Conservation (phyloP, 495 filamentous ascomycete species). For the Penicillium salamii region DNA sequence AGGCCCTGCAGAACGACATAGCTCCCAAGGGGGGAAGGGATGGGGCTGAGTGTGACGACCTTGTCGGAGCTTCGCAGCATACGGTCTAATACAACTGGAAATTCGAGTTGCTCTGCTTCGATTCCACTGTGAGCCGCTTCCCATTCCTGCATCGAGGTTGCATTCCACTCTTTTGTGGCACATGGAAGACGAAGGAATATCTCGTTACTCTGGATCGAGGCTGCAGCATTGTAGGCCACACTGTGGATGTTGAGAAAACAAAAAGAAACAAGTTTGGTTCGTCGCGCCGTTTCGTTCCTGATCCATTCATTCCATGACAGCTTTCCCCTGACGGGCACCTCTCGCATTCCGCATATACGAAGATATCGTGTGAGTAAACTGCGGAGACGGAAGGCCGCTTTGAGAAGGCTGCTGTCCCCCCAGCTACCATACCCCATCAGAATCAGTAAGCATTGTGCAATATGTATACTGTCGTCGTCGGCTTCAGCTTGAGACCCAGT, state of each 20-base stretch:
- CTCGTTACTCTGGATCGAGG: slow-evolving; percentile 37
- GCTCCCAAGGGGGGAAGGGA: slow-evolving; percentile 37
- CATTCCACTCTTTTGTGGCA: slow-evolving; percentile 38
- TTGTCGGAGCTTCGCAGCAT: slow-evolving; percentile 33
- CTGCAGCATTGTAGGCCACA: slow-evolving; percentile 39
- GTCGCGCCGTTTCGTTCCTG: slow-evolving; percentile 37
- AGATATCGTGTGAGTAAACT: slow-evolving; percentile 31
- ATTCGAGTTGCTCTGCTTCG: slow-evolving; percentile 34
- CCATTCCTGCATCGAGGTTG: slow-evolving; percentile 30
- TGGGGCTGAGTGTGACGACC: slow-evolving; percentile 27
- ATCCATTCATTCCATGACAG: slow-evolving; percentile 40
- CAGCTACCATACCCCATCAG: no score
- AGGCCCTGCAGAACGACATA: slow-evolving; percentile 40
- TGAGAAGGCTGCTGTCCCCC: no score
- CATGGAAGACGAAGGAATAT: slow-evolving; percentile 38
- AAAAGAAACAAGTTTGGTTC: slow-evolving; percentile 37
- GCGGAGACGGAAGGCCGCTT: slow-evolving; percentile 22
- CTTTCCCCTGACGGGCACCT: no score
- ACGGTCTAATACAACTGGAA: slow-evolving; percentile 37
- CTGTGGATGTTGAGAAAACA: slow-evolving; percentile 41
- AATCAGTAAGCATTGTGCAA: no score
- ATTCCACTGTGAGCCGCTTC: slow-evolving; percentile 30
- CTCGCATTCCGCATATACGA: no score
- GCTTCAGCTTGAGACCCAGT: no score
- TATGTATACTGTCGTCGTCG: no score